These are phyloP conservation scores for Rhodotorula sp. DNA, from an alignment of 1,284 basidiomycete genomes.

Conservation along the genomic window DNA sequence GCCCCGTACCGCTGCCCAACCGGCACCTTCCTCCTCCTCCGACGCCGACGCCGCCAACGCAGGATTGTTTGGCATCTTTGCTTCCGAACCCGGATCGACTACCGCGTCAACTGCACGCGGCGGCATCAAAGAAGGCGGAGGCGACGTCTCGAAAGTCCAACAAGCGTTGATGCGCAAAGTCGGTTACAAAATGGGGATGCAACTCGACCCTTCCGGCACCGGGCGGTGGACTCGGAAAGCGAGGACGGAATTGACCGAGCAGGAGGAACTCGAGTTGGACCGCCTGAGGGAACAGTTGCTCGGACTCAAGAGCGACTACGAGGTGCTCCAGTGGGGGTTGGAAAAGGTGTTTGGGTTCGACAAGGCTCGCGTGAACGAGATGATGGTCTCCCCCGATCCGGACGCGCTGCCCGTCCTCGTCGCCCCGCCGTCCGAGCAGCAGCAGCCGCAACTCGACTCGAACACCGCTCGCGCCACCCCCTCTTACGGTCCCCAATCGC, in stretches of 20 bases:
- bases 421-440: not conserved
- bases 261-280: slow-evolving; percentile 25
- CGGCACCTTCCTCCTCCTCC: not conserved
- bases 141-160: slow-evolving; percentile 7
- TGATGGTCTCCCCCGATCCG: slow-evolving; percentile 21
- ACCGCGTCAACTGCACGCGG: not conserved
- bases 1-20: slow-evolving; percentile 17
- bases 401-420: not conserved
- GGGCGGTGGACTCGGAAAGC: not conserved
- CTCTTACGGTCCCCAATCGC: slow-evolving; percentile 14
- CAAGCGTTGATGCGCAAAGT: slow-evolving; percentile 14
- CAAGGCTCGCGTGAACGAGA: not conserved
- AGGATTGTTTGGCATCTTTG: slow-evolving; percentile 12
- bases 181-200: not conserved
- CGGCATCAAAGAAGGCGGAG: not conserved
- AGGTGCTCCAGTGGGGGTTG: slow-evolving; percentile 23
- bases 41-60: no score
- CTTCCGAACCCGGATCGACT: not conserved
- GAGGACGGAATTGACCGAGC: slow-evolving; percentile 1
- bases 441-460: not conserved
- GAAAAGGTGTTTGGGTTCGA: slow-evolving; percentile 24
- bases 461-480: no score
- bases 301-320: slow-evolving; percentile 11
- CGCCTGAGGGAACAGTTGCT: slow-evolving; percentile 17
- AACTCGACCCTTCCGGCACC: not conserved